Base-by-base conservation (phyloP, 2,329 filamentous ascomycete genomes). In the Clonostachys chloroleuca region DNA sequence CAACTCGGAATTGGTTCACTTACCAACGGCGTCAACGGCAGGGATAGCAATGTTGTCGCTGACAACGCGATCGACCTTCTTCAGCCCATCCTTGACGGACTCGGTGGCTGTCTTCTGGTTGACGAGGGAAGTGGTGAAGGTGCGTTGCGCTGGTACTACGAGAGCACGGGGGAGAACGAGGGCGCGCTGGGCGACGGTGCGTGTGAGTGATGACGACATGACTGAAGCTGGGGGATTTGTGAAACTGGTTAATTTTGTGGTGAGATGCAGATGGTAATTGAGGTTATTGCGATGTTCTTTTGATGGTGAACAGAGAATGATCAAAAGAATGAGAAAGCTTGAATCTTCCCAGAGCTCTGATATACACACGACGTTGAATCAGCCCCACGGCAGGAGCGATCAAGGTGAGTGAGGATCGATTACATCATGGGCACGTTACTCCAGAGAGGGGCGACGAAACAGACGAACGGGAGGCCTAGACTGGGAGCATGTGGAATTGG, bases 1-100 rank as follows among this genome's bases (percentile, higher is more conserved):
- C n/a, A n/a, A n/a, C 24, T 40, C 6, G 10, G 16, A 43, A 34
- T 7, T 12, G 34, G 35, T 36, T 18, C 24, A 70, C 76, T 49
- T 69, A 84, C 83, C 63, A 43, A 76, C 75, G 42, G 70, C 67
- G 54, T 86, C 72, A 59, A 86, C 81, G 14, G 79, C 80, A 37
- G 80, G 77, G 30, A 51, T 44, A 41, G 84, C 77, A 16, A 86
- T 59, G 59, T 81, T 84, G 59, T 82, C 76, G 49, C 77, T 75
- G 40, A 86, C 78, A 44, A 68, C 72, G 33, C 79, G 72, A 66
- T 86, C 80, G 6, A 83, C 78, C 6, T 65, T 67, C 65, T 84
- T 82, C 48, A 80, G 63, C 5, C 73, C 73, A 51, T 85, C 80
- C 64, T 84, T 86, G 55, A 78, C 75, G 1, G 71, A 54, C 48